phyloP scores from a whole-genome alignment of 2,329 filamentous ascomycete species.

The Rutstroemia sp. region DNA sequence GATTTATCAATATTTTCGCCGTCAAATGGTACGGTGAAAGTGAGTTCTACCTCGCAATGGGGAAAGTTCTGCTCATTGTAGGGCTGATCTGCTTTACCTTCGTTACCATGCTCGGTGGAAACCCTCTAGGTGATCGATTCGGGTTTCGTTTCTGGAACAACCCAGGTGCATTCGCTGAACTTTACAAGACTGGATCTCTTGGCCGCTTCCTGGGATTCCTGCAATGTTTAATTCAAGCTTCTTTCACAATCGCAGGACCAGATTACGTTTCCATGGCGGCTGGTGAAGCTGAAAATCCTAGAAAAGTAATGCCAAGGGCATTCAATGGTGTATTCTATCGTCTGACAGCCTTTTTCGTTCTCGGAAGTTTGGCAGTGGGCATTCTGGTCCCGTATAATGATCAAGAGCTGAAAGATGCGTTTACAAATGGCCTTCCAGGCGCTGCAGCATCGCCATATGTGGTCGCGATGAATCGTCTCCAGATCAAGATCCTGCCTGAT shows the following conservation, averaged over 20 bases:
- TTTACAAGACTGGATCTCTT: slow-evolving; percentile 33
- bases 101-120: slow-evolving; percentile 32
- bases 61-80: slow-evolving; percentile 29
- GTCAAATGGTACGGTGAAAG: slow-evolving; percentile 53
- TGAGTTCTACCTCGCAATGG: slow-evolving; percentile 42
- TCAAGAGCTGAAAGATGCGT: slow-evolving; percentile 30
- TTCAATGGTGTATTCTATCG: slow-evolving; percentile 54
- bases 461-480: slow-evolving; percentile 40
- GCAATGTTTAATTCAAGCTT: slow-evolving; percentile 40
- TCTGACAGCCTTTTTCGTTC: slow-evolving; percentile 54
- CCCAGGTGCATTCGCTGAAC: slow-evolving; percentile 38
- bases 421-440: slow-evolving; percentile 35
- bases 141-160: slow-evolving; percentile 43
- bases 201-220: slow-evolving; percentile 47
- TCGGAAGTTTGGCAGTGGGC: slow-evolving; percentile 50
- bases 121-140: slow-evolving; percentile 19
- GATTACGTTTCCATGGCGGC: slow-evolving; percentile 49
- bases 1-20: slow-evolving; percentile 36
- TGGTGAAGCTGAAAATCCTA: slow-evolving; percentile 50
- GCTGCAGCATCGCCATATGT: slow-evolving; percentile 46
- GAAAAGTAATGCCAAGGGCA: slow-evolving; percentile 52
- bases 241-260: slow-evolving; percentile 39
- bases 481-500: slow-evolving; percentile 41
- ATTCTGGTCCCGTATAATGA: slow-evolving; percentile 51
- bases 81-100: slow-evolving; percentile 28